Percentiles rank a stretch among this genome's conserved stretches.
These are phyloP conservation scores for Fusarium drepaniforme DNA, from an alignment of 2,329 filamentous ascomycete species.

Conservation along the genomic window DNA sequence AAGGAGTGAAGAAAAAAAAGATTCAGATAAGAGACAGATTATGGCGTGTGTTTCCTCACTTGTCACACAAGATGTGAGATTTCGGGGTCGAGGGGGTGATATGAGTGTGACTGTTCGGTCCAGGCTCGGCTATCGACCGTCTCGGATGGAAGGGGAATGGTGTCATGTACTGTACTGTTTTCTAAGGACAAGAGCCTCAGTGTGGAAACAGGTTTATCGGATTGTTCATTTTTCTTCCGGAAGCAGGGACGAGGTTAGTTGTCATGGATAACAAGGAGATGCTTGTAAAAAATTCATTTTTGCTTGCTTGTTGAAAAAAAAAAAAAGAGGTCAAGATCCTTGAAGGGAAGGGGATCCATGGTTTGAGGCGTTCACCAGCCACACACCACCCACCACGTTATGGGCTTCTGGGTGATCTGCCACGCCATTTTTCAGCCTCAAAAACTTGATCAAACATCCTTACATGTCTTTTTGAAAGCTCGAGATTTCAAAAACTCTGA, in stretches of 20 bases:
- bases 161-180: background rate
- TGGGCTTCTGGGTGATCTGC: slow-evolving; percentile 26
- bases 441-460: background rate
- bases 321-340: background rate
- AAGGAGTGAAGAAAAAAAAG: background rate
- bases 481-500: background rate
- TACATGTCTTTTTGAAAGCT: background rate
- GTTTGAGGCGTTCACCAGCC: background rate
- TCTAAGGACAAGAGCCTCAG: background rate
- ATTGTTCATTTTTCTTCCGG: background rate
- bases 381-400: slow-evolving; percentile 1
- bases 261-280: background rate
- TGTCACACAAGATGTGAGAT: background rate
- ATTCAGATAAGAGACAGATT: background rate
- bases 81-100: slow-evolving; percentile 21
- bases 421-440: slow-evolving; percentile 20
- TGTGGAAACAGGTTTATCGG: slow-evolving; percentile 1
- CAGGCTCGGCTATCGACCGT: slow-evolving; percentile 41
- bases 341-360: background rate
- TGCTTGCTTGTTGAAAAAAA: background rate
- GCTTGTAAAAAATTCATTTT: background rate
- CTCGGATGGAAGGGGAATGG: slow-evolving; percentile 39
- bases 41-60: background rate
- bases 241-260: background rate
- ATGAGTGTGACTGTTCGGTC: slow-evolving; percentile 37